Evolutionary conservation across 192 early-diverging fungal species (phyloP).

Genomic region (Thamnidium elegans): DNA sequence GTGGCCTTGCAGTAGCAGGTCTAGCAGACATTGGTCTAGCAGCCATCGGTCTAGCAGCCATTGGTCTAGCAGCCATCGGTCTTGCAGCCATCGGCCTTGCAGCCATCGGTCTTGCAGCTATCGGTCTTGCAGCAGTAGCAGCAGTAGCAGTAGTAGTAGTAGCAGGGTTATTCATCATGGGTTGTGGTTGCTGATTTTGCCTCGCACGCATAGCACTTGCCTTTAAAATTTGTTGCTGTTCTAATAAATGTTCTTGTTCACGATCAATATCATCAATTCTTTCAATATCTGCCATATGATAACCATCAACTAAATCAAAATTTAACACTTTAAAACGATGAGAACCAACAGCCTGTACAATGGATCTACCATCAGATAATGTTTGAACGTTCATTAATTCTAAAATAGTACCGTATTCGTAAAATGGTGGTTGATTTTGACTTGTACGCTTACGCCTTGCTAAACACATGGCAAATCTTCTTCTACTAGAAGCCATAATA

Average conservation of each 20-base stretch:
- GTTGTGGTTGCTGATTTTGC: constrained; percentile 1
- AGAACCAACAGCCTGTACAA: constrained; percentile 51
- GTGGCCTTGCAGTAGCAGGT: not conserved
- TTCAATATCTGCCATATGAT: constrained; percentile 46
- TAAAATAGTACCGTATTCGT: constrained; percentile 51
- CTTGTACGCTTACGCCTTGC: constrained; percentile 8
- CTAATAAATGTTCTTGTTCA: constrained; percentile 20
- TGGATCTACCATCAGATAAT: constrained; percentile 47
- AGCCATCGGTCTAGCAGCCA: not conserved
- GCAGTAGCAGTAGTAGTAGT: not conserved
- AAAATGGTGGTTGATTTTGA: constrained; percentile 29
- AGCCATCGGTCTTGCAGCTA: not conserved
- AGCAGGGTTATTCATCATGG: not conserved
- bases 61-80: not conserved
- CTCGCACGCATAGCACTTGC: constrained; percentile 7
- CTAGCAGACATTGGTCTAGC: not conserved
- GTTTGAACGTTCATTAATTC: constrained; percentile 42
- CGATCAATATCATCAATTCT: constrained; percentile 44
- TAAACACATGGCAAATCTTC: constrained; percentile 55
- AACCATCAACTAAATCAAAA: constrained; percentile 43
- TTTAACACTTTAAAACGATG: constrained; percentile 42
- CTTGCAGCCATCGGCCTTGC: not conserved
- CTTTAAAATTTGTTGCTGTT: constrained; percentile 6
- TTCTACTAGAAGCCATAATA: constrained; percentile 39
- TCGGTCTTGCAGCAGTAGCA: not conserved